phyloP scores from a whole-genome alignment of 768 basidiomycete species.

The Leccinellum rugosiceps region DNA sequence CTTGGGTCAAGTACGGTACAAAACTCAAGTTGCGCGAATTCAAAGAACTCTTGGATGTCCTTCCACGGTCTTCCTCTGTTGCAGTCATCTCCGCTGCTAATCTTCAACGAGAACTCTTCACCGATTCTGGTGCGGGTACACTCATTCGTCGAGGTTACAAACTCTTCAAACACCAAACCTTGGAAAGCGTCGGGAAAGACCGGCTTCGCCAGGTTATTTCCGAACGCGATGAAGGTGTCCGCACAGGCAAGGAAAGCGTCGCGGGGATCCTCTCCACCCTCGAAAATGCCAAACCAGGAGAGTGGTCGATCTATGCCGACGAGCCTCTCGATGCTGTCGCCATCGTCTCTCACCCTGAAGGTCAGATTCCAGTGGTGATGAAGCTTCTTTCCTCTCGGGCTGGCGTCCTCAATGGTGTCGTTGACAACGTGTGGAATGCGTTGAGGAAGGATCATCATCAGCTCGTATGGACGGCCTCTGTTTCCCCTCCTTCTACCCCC shows the following conservation, averaged over 20 bases:
- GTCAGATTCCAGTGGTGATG: slow-evolving; percentile 86
- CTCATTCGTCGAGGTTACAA: slow-evolving; percentile 98
- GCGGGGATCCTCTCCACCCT: slow-evolving; percentile 65
- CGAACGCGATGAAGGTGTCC: slow-evolving; percentile 92
- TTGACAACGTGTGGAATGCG: slow-evolving; percentile 97
- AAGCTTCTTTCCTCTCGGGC: slow-evolving; percentile 86
- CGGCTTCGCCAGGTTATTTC: slow-evolving; percentile 92
- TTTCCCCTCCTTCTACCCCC: slow-evolving; percentile 25
- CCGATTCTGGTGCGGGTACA: slow-evolving; percentile 95
- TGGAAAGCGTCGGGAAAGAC: slow-evolving; percentile 87
- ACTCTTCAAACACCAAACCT: slow-evolving; percentile 82
- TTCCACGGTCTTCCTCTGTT: slow-evolving; percentile 96
- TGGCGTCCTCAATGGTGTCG: slow-evolving; percentile 89
- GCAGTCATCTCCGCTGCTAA: slow-evolving; percentile 93
- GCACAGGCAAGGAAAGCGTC: slow-evolving; percentile 78
- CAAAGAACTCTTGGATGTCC: slow-evolving; percentile 97
- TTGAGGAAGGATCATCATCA: slow-evolving; percentile 91
- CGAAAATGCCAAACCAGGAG: slow-evolving; percentile 71
- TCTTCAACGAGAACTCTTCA: slow-evolving; percentile 98
- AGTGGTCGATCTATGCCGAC: slow-evolving; percentile 97
- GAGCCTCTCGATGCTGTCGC: slow-evolving; percentile 96
- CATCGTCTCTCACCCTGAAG: slow-evolving; percentile 88
- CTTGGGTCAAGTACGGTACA: slow-evolving; percentile 99
- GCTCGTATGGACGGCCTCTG: slow-evolving; percentile 97
- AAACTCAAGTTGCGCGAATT: slow-evolving; percentile 99